phyloP scores from a whole-genome alignment of 257 asterid genomes.

The Primulina tabacum region DNA sequence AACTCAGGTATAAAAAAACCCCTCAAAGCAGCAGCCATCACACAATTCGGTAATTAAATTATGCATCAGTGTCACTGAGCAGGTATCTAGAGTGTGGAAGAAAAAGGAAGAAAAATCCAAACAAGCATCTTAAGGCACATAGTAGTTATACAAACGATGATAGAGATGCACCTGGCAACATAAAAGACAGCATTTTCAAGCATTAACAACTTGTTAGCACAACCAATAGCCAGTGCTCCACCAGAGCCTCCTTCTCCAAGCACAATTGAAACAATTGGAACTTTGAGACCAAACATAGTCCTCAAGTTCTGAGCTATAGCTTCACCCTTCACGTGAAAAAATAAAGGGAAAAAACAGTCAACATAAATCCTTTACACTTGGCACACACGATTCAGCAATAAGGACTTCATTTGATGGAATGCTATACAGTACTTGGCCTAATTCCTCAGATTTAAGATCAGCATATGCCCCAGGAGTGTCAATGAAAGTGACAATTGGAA shows the following conservation, averaged over 20 bases:
- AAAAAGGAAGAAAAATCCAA: background rate
- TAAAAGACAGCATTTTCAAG: conserved; percentile 97
- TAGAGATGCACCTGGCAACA: conserved; percentile 75
- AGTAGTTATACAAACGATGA: background rate
- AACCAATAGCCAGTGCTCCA: conserved; percentile 98
- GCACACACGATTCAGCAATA: conserved; percentile 15
- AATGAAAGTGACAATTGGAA: conserved; percentile 79
- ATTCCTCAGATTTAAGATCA: conserved; percentile 81
- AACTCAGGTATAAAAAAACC: conserved; percentile 6
- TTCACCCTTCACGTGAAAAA: conserved; percentile 66
- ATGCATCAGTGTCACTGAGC: background rate
- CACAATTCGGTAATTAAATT: conserved; percentile 3
- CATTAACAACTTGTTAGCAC: conserved; percentile 91
- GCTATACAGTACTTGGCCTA: conserved; percentile 62
- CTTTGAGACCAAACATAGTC: conserved; percentile 97
- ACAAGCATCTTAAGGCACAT: conserved; percentile 5
- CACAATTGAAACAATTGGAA: conserved; percentile 83
- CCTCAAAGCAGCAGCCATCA: background rate
- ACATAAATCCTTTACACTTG: conserved; percentile 1
- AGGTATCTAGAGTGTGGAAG: conserved; percentile 4
- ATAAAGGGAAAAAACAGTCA: background rate
- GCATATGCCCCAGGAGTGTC: conserved; percentile 98
- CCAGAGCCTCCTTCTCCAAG: conserved; percentile 99
- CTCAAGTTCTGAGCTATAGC: conserved; percentile 94
- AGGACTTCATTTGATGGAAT: conserved; percentile 16